Base-by-base conservation (phyloP, 192 early-diverging fungal species). In the Haplosporangium gracile region DNA sequence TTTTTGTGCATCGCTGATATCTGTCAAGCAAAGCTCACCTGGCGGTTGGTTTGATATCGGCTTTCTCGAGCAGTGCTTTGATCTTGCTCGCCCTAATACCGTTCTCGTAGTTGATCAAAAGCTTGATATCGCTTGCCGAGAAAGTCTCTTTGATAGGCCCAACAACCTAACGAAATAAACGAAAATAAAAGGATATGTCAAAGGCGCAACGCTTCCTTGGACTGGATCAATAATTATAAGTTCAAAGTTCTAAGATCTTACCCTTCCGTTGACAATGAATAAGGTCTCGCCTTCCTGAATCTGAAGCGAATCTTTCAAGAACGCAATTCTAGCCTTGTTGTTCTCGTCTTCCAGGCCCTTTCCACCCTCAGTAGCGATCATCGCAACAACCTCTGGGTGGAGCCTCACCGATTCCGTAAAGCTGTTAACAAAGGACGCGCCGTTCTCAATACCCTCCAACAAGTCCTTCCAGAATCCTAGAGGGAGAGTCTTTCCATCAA, bases 201-300 rank as follows among this genome's bases (percentile, higher is more conserved):
- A 36, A 39, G 76, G 22, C 20, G 20, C 63, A 70, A 5, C n/a
- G 47, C 34, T 34, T 40, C 26, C 22, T 2, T 13, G n/a, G 38
- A 10, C 39, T 43, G 29, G 42, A 29, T 7, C 20, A 26, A 22
- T n/a, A 24, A 68, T 7, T n/a, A 11, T 5, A 42, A 42, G 4
- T 11, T 9, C 9, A 40, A 51, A 68, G 75, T 29, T 11, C 49
- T 4, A 55, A 11, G 9, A 22, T 79, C 89, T 76, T 82, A 94
- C 88, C 32, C 95, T 90, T 10, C 94, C 95, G 70, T 96, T 95
- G 32, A 93, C 85, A n/a, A 94, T 85, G 29, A 95, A 74, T 22
- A 76, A 74, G 40, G 73, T 81, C 7, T 85, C 78, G 24, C 77
- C 77, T 22, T 79, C 75, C 20, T 76, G 70, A 5, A 68, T 55